Conservation (phyloP, 2,329 filamentous ascomycete genomes). For the Arthrobotrys musiformis region DNA sequence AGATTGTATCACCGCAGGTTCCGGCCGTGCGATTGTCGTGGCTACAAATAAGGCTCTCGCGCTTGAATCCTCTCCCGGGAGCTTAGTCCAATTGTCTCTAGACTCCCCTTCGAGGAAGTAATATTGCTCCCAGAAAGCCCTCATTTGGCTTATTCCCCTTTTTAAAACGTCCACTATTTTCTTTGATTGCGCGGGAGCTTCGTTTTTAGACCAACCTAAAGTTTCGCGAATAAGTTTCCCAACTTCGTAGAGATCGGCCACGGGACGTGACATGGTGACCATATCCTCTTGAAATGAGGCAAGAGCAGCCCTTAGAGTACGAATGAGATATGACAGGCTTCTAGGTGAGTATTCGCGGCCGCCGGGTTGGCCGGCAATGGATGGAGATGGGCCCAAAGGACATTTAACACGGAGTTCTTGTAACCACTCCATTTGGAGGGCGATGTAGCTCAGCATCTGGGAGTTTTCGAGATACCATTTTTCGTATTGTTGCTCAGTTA, state of each 20-base stretch:
- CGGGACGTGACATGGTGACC: background rate
- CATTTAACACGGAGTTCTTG: background rate
- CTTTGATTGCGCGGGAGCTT: background rate
- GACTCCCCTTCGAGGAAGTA: background rate
- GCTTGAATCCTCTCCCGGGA: background rate
- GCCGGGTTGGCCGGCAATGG: background rate
- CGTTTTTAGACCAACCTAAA: background rate
- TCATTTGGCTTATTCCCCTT: background rate
- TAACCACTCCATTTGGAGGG: background rate
- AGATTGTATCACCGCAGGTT: background rate
- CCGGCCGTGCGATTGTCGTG: background rate
- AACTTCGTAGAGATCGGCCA: background rate
- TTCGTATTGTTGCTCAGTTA: background rate
- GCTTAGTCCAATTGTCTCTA: background rate
- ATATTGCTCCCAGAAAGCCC: background rate
- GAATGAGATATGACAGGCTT: background rate
- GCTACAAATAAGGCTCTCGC: background rate
- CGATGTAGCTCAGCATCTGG: background rate
- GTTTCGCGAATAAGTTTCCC: background rate
- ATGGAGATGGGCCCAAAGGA: background rate
- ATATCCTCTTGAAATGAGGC: background rate
- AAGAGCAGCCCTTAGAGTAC: background rate
- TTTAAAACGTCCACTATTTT: background rate
- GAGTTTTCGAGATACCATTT: background rate
- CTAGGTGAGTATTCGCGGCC: background rate